These are phyloP conservation scores for Akanthomyces uredinophilus DNA, from an alignment of 2,329 filamentous ascomycete species.

Conservation along the genomic window DNA sequence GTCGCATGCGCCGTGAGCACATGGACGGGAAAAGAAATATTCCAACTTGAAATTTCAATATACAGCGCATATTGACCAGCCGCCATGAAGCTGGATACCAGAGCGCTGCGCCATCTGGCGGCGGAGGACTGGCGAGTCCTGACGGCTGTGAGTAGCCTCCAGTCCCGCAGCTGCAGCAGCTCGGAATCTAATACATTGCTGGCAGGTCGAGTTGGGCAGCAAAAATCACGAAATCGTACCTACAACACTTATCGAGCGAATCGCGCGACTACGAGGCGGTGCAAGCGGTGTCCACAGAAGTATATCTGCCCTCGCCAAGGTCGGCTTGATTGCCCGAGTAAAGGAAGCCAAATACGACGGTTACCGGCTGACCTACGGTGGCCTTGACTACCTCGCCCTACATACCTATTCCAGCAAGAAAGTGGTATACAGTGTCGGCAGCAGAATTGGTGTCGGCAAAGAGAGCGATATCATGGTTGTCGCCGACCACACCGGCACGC, in stretches of 20 bases:
- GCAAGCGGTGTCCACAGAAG: constrained; percentile 74
- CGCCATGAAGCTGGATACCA: constrained; percentile 89
- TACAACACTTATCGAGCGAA: constrained; percentile 77
- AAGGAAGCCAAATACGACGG: constrained; percentile 98
- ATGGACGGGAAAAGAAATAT: background rate
- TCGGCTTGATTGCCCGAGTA: constrained; percentile 81
- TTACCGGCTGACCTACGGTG: constrained; percentile 93
- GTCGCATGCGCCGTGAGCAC: background rate
- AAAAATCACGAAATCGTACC: constrained; percentile 97
- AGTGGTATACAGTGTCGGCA: constrained; percentile 85
- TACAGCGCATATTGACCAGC: background rate
- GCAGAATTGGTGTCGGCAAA: constrained; percentile 92
- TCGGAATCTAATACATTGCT: constrained; percentile 31
- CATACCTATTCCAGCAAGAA: constrained; percentile 79
- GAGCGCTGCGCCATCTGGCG: constrained; percentile 86
- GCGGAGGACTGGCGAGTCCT: constrained; percentile 94
- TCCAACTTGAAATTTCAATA: background rate
- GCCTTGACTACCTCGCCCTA: constrained; percentile 93
- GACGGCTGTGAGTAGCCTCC: constrained; percentile 62
- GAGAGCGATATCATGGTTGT: constrained; percentile 97
- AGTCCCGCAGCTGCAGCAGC: constrained; percentile 23
- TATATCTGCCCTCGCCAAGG: constrained; percentile 89
- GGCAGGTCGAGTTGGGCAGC: constrained; percentile 83
- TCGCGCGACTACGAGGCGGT: constrained; percentile 74
- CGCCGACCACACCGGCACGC: constrained; percentile 69